phyloP scores from a whole-genome alignment of 208 protist species.

The Trypanosomatidae sp. region DNA sequence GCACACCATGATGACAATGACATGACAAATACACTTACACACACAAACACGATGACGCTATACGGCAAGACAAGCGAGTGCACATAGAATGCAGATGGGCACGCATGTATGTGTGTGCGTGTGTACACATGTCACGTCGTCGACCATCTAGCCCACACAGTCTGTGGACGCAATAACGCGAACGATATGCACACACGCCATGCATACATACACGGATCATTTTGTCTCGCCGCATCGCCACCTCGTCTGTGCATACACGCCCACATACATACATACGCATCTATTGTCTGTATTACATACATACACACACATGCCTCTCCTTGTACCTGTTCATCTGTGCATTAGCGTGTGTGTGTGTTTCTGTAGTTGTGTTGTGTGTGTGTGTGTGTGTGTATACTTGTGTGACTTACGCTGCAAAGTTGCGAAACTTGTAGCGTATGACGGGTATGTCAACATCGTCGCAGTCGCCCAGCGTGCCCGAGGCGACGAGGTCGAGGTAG shows the following conservation, averaged over 20 bases:
- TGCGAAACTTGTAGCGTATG: constrained; percentile 55
- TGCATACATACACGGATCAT: too few relatives aligned
- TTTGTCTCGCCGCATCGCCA: too few relatives aligned
- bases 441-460: constrained; percentile 75
- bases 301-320: not conserved
- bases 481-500: constrained; percentile 58
- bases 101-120: not conserved
- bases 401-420: constrained; percentile 7
- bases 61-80: not conserved
- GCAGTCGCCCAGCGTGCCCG: constrained; percentile 59
- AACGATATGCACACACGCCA: too few relatives aligned
- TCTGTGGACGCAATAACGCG: too few relatives aligned
- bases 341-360: not conserved
- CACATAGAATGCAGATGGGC: not conserved
- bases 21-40: not conserved
- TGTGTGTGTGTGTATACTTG: not conserved
- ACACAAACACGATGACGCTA: not conserved
- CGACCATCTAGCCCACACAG: not conserved
- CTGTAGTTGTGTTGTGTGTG: not conserved
- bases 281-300: too few relatives aligned
- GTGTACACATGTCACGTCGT: not conserved
- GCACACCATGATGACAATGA: not conserved
- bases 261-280: too few relatives aligned
- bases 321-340: not conserved
- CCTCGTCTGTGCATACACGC: too few relatives aligned